Conservation (phyloP, 2,329 filamentous ascomycete genomes). For the Fusarium longipes region DNA sequence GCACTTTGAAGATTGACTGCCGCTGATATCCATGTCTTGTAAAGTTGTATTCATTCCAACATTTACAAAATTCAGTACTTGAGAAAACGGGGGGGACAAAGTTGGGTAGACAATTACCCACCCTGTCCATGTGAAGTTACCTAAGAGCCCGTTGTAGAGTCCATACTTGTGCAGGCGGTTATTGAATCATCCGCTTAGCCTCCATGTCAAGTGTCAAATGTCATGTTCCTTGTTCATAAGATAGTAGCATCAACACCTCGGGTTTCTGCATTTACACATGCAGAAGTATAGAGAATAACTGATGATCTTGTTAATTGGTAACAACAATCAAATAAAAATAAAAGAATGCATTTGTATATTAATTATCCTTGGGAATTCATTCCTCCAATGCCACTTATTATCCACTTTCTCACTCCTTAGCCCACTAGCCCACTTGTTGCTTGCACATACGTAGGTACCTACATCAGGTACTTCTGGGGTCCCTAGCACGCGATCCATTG, state of each 20-base stretch:
- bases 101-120: slow-evolving; percentile 17
- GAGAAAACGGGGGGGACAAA: background rate
- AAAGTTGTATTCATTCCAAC: slow-evolving; percentile 7
- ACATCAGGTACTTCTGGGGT: slow-evolving; percentile 18
- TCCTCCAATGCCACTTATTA: slow-evolving; percentile 16
- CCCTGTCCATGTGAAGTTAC: slow-evolving; percentile 18
- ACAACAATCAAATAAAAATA: background rate
- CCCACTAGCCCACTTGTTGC: too few species aligned
- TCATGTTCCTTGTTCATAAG: slow-evolving; percentile 10
- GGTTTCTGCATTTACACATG: slow-evolving; percentile 30
- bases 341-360: background rate
- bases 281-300: slow-evolving; percentile 1
- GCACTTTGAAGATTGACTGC: slow-evolving; percentile 6
- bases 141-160: background rate
- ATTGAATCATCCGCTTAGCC: slow-evolving; percentile 17
- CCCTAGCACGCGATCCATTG: slow-evolving; percentile 2
- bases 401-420: too few species aligned
- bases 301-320: too few species aligned
- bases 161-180: slow-evolving; percentile 1
- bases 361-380: too few species aligned
- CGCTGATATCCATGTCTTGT: slow-evolving; percentile 11
- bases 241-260: slow-evolving; percentile 8
- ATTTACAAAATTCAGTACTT: background rate
- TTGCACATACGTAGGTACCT: slow-evolving; percentile 3
- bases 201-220: too few species aligned